Evolutionary conservation across 2,329 filamentous ascomycete species (phyloP), one percentile per base, ranked within the genome.

Genomic region (Pochonia chlamydosporia): DNA sequence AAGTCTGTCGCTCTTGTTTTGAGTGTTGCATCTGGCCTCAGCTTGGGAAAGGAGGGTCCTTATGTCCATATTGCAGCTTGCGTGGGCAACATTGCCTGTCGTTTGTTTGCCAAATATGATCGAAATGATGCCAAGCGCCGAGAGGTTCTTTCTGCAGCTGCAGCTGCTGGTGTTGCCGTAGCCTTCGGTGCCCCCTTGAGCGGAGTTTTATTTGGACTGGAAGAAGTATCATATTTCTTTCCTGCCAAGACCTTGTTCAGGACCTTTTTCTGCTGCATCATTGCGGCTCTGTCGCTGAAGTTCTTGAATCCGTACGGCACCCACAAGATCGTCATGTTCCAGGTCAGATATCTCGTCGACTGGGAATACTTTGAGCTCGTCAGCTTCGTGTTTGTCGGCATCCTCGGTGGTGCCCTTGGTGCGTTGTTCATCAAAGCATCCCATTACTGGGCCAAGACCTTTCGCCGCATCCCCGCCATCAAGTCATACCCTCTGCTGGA

Each of bases 61-160:
- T 97, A 92, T 59, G 93, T 99, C n/a, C 93, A 99, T 64, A 95
- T 97, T 59, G 90, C 91, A 0, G 88, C 92, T 1, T 96, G 92
- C 56, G 85, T 97, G 20, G 93, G 93, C 49, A 99, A 99, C 59
- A 95, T 99, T 62, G 83, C 86, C 26, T 96, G 92, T 60, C 88
- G 93, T 60, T 65, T 97, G n/a, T 97, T 97, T 58, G 71, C 81
- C 51, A 99, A 99, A 63, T 99, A 97, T 65, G 89, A 93, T 57
- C 76, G 81, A 53, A 99, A 99, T 58, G 93, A 99, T 60, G 93
- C 83, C 45, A 99, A 99, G 66, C 78, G 93, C 53, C 84, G 93
- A 63, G 92, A 97, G 64, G 86, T 96, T 0, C 73, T 97, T n/a
- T 96, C 90, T 40, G 92, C 92, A 0, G 89, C 89, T 20, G 91